Evolutionary conservation across 23 red algal genomes (phyloP), one percentile per base, ranked within the genome.

Genomic region (Agarophyton chilense): DNA sequence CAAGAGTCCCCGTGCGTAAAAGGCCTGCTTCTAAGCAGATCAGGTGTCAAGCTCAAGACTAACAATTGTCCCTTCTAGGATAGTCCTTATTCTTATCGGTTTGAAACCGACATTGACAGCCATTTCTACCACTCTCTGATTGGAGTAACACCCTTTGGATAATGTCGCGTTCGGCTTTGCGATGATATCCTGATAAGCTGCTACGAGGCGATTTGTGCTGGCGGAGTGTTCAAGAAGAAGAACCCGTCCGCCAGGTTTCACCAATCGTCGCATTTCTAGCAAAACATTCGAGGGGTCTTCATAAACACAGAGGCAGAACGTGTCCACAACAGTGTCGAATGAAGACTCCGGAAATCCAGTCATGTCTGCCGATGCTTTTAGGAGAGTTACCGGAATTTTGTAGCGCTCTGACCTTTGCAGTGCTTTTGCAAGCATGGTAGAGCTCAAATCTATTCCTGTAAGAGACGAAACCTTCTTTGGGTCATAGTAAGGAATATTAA

Each of bases 311-410:
- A 98, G 65, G 60, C 85, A 73, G 53, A 89, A 98, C 0, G 95
- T 98, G 61, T 92, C 91, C 22, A 98, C 82, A 57, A 98, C 46
- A 35, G 86, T 87, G 46, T 98, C 95, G 46, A 98, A 98, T 50
- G 44, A 42, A 6, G 66, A 45, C 1, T 72, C 68, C 28, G 95
- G 84, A 34, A 97, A 76, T 14, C 46, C 56, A 12, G 51, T 90
- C 19, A 24, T 83, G 19, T 79, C 82, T 13, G 56, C 87, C n/a
- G 38, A 52, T 50, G 63, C 42, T 44, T 33, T 40, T 40, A 52
- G 32, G 22, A 94, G 64, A 10, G 47, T 19, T 19, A 88, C 31
- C 1, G 65, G 56, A 79, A 51, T 65, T 4, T 54, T 11, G 2
- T 28, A 52, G 33, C 41, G 21, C 29, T 40, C 14, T 43, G 43